Evolutionary conservation across 1,139 yeast genomes (phyloP), one percentile per base, ranked within the genome.

Genomic region (Blastobotrys indianensis): DNA sequence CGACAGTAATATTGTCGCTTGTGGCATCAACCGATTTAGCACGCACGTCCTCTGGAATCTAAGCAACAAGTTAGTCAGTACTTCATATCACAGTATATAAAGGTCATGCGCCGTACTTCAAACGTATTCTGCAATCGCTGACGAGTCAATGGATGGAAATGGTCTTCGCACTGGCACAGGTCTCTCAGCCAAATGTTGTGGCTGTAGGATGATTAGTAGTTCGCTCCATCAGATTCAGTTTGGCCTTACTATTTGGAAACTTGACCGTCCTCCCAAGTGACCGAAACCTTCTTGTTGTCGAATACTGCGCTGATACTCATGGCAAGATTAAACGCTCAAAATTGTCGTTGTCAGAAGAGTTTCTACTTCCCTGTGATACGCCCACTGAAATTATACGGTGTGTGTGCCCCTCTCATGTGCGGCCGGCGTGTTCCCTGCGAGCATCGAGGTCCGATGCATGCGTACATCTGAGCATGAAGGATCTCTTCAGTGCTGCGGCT

Each of bases 171-270:
- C 49, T 76, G 84, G 58, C 90, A 83, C 56, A 77, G 75, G 61
- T 83, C 92, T 43, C 90, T 68, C 29, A 83, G 69, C 88, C 88
- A 82, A 46, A 82, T 70, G 61, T 74, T 63, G 61, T 80, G 83
- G 49, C 60, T 58, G 23, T 7, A 13, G 39, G 12, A 31, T 25
- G 15, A n/a, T 11, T 25, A 12, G 34, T 10, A 11, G 6, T 11
- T 10, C 28, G 12, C 16, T 13, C 28, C n/a, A 11, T 15, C 31
- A 30, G 3, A n/a, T 20, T 20, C 25, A 15, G 12, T 17, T 12
- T 8, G 7, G 4, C 48, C 59, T 40, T 52, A 56, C 60, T 49
- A 66, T 39, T 58, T 54, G 36, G 69, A 62, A 4, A 53, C 55
- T 38, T 51, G 47, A n/a, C 66, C 67, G 40, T 56, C 55, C 16